These are phyloP conservation scores for Sarocladium brachiariae DNA, from an alignment of 2,329 filamentous ascomycete species.

Conservation along the genomic window DNA sequence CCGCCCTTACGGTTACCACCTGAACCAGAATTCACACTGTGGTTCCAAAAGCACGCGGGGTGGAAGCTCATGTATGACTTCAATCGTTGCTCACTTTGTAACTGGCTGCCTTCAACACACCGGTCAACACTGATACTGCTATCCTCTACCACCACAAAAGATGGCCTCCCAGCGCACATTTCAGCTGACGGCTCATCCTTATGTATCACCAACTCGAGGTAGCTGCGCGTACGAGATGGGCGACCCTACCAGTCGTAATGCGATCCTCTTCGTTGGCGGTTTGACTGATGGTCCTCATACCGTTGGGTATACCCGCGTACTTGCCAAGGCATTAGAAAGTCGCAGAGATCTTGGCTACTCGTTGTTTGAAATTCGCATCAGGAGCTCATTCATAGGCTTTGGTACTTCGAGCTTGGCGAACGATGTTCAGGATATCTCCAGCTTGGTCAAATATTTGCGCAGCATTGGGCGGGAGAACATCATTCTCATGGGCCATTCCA, in stretches of 20 bases:
- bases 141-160: not conserved
- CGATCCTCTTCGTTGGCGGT: conserved; percentile 63
- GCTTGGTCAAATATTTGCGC: conserved; percentile 48
- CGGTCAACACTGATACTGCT: too few species aligned
- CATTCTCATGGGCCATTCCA: conserved; percentile 52
- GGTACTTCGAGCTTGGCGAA: conserved; percentile 42
- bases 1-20: too few species aligned
- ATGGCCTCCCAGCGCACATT: conserved; percentile 27
- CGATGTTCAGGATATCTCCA: conserved; percentile 47
- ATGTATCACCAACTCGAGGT: conserved; percentile 31
- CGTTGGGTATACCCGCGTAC: conserved; percentile 46
- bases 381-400: conserved; percentile 47
- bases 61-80: not conserved
- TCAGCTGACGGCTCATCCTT: conserved; percentile 39
- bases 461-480: conserved; percentile 42
- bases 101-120: too few species aligned
- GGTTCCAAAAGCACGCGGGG: not conserved
- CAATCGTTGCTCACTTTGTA: not conserved
- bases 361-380: conserved; percentile 49
- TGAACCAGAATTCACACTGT: not conserved
- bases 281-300: conserved; percentile 64
- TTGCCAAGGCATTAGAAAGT: conserved; percentile 37
- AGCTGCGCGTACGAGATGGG: conserved; percentile 43
- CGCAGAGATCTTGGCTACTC: conserved; percentile 37
- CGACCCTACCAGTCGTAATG: conserved; percentile 39